Percentiles rank a stretch among this genome's conserved stretches.
These are phyloP conservation scores for Phyllosticta citribraziliensis DNA, from an alignment of 2,329 filamentous ascomycete genomes.

Conservation along the genomic window DNA sequence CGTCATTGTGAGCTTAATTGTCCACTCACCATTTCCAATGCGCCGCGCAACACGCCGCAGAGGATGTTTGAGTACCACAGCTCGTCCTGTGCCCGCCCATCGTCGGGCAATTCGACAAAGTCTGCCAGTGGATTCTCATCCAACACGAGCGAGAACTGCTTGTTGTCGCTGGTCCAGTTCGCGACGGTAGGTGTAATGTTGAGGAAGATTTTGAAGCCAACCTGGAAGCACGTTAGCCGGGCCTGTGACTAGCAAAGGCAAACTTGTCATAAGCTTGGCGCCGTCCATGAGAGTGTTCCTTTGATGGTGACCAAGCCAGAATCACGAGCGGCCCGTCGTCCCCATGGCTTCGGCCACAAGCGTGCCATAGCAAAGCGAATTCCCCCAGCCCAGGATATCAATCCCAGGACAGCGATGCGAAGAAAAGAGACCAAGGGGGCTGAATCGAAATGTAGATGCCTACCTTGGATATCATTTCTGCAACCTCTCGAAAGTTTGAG, in stretches of 20 bases:
- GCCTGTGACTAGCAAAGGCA: background rate
- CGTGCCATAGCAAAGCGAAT: too few species aligned
- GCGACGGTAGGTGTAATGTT: conserved; percentile 90
- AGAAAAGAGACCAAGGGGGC: too few species aligned
- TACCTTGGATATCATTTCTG: conserved; percentile 92
- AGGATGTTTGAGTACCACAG: conserved; percentile 98
- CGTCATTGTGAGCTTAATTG: background rate
- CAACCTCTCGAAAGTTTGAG: conserved; percentile 87
- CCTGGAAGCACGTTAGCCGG: conserved; percentile 39
- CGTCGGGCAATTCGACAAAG: conserved; percentile 94
- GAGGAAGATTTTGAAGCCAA: conserved; percentile 98
- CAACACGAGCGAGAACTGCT: conserved; percentile 91
- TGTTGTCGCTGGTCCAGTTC: conserved; percentile 93
- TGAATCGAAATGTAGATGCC: background rate
- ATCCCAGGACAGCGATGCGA: too few species aligned
- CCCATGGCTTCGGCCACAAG: too few species aligned
- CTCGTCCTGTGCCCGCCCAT: conserved; percentile 90
- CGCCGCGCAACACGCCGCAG: conserved; percentile 82
- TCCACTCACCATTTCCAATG: conserved; percentile 80
- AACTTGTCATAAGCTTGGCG: too few species aligned
- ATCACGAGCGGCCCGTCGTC: too few species aligned
- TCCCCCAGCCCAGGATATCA: too few species aligned
- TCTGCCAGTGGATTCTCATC: conserved; percentile 96
- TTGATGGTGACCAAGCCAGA: too few species aligned
- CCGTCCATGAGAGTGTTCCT: too few species aligned